Percentiles rank a stretch among this genome's conserved stretches.
These are phyloP conservation scores for Setaria italica DNA, from an alignment of 202 grass and related monocot species.

Conservation along the genomic window DNA sequence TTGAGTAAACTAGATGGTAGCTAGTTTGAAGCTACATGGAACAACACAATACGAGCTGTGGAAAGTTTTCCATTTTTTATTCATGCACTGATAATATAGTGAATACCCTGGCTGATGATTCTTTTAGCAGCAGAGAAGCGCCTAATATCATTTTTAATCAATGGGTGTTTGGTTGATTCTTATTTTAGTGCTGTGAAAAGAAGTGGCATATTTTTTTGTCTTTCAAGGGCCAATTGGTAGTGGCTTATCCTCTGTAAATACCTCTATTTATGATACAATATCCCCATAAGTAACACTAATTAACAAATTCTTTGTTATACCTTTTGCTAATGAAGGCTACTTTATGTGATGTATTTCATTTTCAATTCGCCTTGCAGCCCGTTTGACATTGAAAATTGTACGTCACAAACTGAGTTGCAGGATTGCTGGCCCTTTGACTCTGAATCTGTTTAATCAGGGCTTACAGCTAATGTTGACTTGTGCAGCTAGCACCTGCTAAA, in stretches of 20 bases:
- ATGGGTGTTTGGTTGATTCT: background rate
- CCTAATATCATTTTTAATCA: slow-evolving; percentile 2
- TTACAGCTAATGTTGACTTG: background rate
- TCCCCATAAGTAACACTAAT: background rate
- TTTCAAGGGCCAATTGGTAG: background rate
- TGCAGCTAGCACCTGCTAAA: background rate
- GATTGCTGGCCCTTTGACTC: background rate
- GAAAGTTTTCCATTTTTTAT: background rate
- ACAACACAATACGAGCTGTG: background rate
- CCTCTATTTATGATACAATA: background rate
- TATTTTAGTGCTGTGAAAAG: background rate
- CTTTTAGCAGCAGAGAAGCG: background rate
- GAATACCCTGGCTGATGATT: slow-evolving; percentile 3
- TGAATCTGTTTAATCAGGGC: background rate
- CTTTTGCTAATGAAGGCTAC: background rate
- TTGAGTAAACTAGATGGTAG: background rate
- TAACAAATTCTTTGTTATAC: background rate
- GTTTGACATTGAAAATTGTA: background rate
- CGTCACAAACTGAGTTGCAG: background rate
- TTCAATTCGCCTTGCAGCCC: background rate
- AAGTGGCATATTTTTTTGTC: background rate
- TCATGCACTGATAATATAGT: background rate
- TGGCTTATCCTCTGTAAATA: background rate
- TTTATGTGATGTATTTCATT: background rate
- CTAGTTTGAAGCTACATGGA: background rate